Evolutionary conservation across 176 grass and related monocot species (phyloP).

Genomic region (Poa annua): DNA sequence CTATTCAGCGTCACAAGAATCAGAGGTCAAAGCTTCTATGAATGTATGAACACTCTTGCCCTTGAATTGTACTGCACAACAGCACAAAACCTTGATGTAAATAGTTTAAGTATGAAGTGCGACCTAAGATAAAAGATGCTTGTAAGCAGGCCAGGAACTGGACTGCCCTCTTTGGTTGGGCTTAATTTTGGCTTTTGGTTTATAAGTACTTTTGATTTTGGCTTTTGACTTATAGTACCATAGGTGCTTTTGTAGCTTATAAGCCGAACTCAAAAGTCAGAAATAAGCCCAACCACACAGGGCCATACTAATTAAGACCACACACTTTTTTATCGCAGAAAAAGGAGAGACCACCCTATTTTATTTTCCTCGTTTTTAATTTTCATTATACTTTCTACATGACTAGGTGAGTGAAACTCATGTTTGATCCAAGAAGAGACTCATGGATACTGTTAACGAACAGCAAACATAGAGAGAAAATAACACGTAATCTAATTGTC

Average conservation of each 20-base stretch:
- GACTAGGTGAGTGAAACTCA: background rate
- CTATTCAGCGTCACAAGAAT: background rate
- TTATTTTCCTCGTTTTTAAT: background rate
- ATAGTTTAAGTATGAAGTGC: background rate
- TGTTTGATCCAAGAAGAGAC: conserved; percentile 7
- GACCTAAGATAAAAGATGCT: background rate
- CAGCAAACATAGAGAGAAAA: background rate
- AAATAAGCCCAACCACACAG: too few species aligned
- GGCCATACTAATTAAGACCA: background rate
- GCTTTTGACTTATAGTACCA: too few species aligned
- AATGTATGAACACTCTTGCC: background rate
- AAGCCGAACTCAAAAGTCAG: too few species aligned
- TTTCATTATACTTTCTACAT: background rate
- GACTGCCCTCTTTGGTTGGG: background rate
- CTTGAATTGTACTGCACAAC: background rate
- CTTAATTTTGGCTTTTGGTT: too few species aligned
- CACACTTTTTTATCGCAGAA: background rate
- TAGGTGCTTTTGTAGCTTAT: too few species aligned
- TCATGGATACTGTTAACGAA: background rate
- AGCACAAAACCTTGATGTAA: background rate
- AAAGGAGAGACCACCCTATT: background rate
- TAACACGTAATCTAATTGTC: background rate
- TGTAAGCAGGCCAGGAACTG: background rate
- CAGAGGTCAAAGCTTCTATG: background rate
- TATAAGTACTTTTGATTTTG: too few species aligned